A percentile compares a stretch with the other conserved stretches of the same genome.
These are phyloP conservation scores for Lepidium aucheri DNA, from an alignment of 345 rosid genomes.

Conservation along the genomic window DNA sequence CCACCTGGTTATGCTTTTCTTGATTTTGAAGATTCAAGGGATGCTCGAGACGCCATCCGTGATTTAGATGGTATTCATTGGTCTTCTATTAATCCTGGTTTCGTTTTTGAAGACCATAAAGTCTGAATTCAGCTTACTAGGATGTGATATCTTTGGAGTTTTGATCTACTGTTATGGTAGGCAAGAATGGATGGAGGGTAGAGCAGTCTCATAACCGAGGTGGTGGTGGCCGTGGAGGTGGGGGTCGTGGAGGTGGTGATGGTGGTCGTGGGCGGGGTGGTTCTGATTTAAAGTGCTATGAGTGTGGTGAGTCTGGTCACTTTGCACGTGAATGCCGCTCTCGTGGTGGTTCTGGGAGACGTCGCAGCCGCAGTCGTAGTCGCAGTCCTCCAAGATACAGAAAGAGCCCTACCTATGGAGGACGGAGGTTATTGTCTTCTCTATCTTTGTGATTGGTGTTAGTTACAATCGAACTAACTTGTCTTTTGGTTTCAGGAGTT, in stretches of 20 bases:
- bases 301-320: slow-evolving; percentile 93
- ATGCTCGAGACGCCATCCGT: slow-evolving; percentile 77
- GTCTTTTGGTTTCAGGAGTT: slow-evolving; percentile 45
- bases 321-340: slow-evolving; percentile 83
- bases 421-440: slow-evolving; percentile 40
- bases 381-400: slow-evolving; percentile 79
- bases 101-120: no score
- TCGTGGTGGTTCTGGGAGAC: slow-evolving; percentile 67
- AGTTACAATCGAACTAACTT: not conserved
- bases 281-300: slow-evolving; percentile 85
- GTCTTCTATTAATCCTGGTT: not conserved
- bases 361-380: slow-evolving; percentile 55
- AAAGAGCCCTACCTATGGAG: slow-evolving; percentile 78
- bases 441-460: not conserved
- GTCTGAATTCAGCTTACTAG: no score
- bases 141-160: no score
- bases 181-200: slow-evolving; percentile 90
- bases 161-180: slow-evolving; percentile 26
- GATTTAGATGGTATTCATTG: slow-evolving; percentile 59
- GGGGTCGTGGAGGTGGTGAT: slow-evolving; percentile 33
- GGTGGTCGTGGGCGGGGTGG: slow-evolving; percentile 80
- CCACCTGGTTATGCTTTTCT: slow-evolving; percentile 89
- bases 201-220: slow-evolving; percentile 83
- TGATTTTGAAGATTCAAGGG: slow-evolving; percentile 76
- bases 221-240: slow-evolving; percentile 48